Conservation (phyloP, 2,329 filamentous ascomycete genomes). For the Thelonectria blattea region DNA sequence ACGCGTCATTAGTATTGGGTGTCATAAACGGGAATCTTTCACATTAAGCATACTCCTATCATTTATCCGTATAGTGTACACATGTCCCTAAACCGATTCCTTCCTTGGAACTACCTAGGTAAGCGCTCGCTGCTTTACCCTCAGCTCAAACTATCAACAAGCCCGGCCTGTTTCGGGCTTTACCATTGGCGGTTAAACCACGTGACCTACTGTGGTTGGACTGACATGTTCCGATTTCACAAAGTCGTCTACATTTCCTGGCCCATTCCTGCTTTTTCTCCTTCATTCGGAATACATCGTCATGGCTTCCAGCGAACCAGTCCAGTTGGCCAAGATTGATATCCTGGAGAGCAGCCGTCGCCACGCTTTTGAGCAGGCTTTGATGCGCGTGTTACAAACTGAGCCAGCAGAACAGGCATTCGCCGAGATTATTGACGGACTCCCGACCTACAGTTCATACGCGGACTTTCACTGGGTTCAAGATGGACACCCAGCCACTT, state of each 20-base stretch:
- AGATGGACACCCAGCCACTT: background rate
- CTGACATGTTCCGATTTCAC: background rate
- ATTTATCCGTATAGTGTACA: too few relatives aligned
- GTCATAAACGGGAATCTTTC: too few relatives aligned
- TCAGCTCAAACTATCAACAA: too few relatives aligned
- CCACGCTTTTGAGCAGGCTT: constrained; percentile 4
- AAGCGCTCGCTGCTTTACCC: too few relatives aligned
- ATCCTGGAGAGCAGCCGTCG: background rate
- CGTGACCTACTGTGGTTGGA: background rate
- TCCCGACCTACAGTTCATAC: constrained; percentile 1
- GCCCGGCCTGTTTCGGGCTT: background rate
- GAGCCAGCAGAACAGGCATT: constrained; percentile 9
- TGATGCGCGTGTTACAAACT: background rate
- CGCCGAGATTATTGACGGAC: constrained; percentile 23
- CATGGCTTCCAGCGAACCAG: background rate
- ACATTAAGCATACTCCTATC: too few relatives aligned
- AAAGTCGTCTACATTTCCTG: background rate
- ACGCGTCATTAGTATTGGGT: too few relatives aligned
- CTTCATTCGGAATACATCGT: background rate
- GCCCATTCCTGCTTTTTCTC: background rate
- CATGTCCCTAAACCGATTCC: too few relatives aligned
- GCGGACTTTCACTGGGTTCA: background rate
- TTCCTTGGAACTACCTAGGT: too few relatives aligned
- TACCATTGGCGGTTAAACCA: too few relatives aligned
- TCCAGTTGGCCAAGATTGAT: background rate